These are phyloP conservation scores for Berkeleyomyces basicola DNA, from an alignment of 2,329 filamentous ascomycete species.

Conservation along the genomic window DNA sequence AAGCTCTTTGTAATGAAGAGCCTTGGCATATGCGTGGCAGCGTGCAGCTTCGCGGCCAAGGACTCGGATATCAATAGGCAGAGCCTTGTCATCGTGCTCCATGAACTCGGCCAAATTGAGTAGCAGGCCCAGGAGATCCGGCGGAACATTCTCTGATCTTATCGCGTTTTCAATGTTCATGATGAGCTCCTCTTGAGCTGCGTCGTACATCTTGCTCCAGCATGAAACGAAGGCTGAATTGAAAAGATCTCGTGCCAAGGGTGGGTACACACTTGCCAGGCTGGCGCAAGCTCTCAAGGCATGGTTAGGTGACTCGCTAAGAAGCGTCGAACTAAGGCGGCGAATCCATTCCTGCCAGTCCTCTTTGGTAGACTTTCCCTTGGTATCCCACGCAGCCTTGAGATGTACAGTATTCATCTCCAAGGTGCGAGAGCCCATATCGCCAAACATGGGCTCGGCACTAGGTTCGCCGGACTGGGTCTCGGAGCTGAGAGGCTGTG, in stretches of 20 bases:
- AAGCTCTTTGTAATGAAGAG: constrained; percentile 94
- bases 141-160: constrained; percentile 86
- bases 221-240: constrained; percentile 98
- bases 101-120: constrained; percentile 98
- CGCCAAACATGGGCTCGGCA: constrained; percentile 67
- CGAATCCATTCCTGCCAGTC: constrained; percentile 99
- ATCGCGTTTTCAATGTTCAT: constrained; percentile 90
- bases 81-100: constrained; percentile 97
- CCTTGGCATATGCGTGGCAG: constrained; percentile 96
- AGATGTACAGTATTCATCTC: constrained; percentile 96
- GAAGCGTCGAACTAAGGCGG: constrained; percentile 82
- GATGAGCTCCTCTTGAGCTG: constrained; percentile 92
- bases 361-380: constrained; percentile 89
- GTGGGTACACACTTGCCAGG: constrained; percentile 78
- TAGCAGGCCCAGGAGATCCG: constrained; percentile 83
- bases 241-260: constrained; percentile 83
- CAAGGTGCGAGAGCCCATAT: constrained; percentile 81
- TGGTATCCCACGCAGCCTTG: constrained; percentile 93
- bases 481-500: constrained; percentile 81
- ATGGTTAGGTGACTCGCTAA: constrained; percentile 92
- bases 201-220: constrained; percentile 94
- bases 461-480: constrained; percentile 50
- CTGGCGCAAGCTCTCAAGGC: constrained; percentile 85
- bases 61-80: constrained; percentile 92
- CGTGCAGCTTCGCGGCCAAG: constrained; percentile 88